These are phyloP conservation scores for Suillus spraguei DNA, from an alignment of 768 basidiomycete species.

Conservation along the genomic window DNA sequence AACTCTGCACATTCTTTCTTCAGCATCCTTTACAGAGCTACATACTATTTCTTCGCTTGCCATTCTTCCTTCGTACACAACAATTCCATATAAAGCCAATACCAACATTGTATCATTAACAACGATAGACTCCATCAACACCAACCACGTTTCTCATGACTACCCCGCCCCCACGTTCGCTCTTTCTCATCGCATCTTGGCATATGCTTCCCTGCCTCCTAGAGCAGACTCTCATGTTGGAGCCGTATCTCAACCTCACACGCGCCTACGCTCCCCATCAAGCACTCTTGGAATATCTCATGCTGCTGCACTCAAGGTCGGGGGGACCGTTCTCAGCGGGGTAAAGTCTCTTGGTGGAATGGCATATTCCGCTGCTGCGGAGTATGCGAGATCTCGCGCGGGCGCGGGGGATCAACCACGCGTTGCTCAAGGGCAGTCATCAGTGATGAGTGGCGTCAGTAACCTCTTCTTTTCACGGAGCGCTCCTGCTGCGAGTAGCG, in stretches of 20 bases:
- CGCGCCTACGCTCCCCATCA: slow-evolving; percentile 28
- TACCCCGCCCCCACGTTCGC: slow-evolving; percentile 53
- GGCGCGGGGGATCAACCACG: slow-evolving; percentile 19
- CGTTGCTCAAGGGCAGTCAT: slow-evolving; percentile 15
- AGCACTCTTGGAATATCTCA: slow-evolving; percentile 40
- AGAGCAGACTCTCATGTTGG: slow-evolving; percentile 23
- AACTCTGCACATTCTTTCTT: slow-evolving; percentile 57
- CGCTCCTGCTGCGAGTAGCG: slow-evolving; percentile 50
- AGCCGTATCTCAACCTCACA: slow-evolving; percentile 21
- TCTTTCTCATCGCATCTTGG: slow-evolving; percentile 63
- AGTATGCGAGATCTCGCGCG: slow-evolving; percentile 41
- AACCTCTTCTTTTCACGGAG: slow-evolving; percentile 61
- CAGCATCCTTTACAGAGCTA: slow-evolving; percentile 52
- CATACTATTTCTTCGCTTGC: slow-evolving; percentile 49
- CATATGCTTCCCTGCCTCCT: slow-evolving; percentile 49
- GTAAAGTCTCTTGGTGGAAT: slow-evolving; percentile 65
- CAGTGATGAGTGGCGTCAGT: slow-evolving; percentile 30
- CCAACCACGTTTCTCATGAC: slow-evolving; percentile 15
- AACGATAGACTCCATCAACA: slow-evolving; percentile 29
- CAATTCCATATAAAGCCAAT: slow-evolving; percentile 33
- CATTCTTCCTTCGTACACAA: slow-evolving; percentile 45
- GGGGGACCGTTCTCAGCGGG: slow-evolving; percentile 63
- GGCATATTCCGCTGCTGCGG: slow-evolving; percentile 51
- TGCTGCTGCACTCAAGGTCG: slow-evolving; percentile 57
- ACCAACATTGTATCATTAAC: slow-evolving; percentile 44